These are phyloP conservation scores for Hypoxylon lenormandii DNA, from an alignment of 495 filamentous ascomycete species.

Conservation along the genomic window DNA sequence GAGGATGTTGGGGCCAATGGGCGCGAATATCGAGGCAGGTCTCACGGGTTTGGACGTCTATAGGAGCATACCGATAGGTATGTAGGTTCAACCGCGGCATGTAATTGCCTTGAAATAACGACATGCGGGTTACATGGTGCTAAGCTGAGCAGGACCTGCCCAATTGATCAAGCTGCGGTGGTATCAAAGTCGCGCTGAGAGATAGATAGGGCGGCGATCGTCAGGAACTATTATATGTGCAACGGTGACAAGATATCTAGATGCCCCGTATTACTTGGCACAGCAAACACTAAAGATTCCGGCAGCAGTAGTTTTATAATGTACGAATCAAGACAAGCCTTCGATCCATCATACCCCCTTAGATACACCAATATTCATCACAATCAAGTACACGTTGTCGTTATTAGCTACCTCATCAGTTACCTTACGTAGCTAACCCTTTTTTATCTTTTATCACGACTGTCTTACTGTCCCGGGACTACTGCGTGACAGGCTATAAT, in stretches of 20 bases:
- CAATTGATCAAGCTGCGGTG: slow-evolving; percentile 34
- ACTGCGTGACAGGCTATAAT: slow-evolving; percentile 22
- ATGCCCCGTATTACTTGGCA: slow-evolving; percentile 1
- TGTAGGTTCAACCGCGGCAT: slow-evolving; percentile 3
- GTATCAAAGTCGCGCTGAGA: slow-evolving; percentile 35
- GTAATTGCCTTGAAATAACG: slow-evolving; percentile 2
- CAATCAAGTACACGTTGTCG: slow-evolving; percentile 16
- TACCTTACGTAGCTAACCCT: too few relatives aligned
- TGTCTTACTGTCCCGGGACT: slow-evolving; percentile 12
- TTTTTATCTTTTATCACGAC: too few relatives aligned
- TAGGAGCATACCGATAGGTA: slow-evolving; percentile 17
- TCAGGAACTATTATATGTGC: slow-evolving; percentile 2
- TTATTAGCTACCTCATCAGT: slow-evolving; percentile 33
- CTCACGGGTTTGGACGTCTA: slow-evolving; percentile 6
- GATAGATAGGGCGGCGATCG: slow-evolving; percentile 35
- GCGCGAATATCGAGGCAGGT: slow-evolving; percentile 18
- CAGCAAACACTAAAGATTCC: not conserved
- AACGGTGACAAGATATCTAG: not conserved
- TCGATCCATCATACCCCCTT: slow-evolving; percentile 12
- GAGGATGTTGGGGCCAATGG: slow-evolving; percentile 16
- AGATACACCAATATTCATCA: slow-evolving; percentile 8
- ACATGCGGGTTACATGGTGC: slow-evolving; percentile 34
- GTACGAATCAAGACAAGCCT: not conserved
- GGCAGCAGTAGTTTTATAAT: not conserved
- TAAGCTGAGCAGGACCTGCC: slow-evolving; percentile 44